phyloP scores from a whole-genome alignment of 768 basidiomycete genomes.

The Mycena kentingensis region DNA sequence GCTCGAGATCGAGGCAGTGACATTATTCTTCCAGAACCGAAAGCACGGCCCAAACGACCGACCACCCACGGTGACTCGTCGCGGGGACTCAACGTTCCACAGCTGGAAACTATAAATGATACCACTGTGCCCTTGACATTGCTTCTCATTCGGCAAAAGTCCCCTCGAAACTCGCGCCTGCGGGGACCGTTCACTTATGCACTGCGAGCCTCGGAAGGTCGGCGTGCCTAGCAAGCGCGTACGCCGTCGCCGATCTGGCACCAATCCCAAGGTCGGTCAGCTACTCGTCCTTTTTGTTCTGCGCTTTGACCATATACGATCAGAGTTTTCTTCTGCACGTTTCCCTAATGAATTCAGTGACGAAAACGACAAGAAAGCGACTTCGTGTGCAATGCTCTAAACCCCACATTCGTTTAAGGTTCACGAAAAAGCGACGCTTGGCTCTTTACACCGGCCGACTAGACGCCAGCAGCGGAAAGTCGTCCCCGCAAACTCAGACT shows the following conservation, averaged over 20 bases:
- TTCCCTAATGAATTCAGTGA: conserved; percentile 19
- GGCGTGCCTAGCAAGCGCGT: too few relatives aligned
- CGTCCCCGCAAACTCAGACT: conserved; percentile 54
- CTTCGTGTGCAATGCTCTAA: conserved; percentile 20
- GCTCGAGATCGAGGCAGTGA: conserved; percentile 41
- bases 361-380: conserved; percentile 17
- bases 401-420: conserved; percentile 21
- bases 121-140: conserved; percentile 20
- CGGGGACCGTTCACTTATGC: conserved; percentile 15
- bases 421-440: conserved; percentile 11
- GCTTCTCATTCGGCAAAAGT: conserved; percentile 16
- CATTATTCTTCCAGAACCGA: conserved; percentile 52
- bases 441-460: background rate
- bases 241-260: conserved; percentile 8
- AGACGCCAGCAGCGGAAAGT: conserved; percentile 44
- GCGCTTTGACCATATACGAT: conserved; percentile 12
- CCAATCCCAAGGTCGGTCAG: conserved; percentile 18
- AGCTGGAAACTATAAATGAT: conserved; percentile 47
- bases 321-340: conserved; percentile 15
- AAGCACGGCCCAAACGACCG: conserved; percentile 30
- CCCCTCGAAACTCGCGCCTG: conserved; percentile 12
- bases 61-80: conserved; percentile 14
- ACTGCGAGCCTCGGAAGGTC: conserved; percentile 4
- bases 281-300: conserved; percentile 15
- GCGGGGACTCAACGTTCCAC: conserved; percentile 9